Evolutionary conservation across 1,139 yeast genomes (phyloP).

Genomic region (Meyerozyma sp.): DNA sequence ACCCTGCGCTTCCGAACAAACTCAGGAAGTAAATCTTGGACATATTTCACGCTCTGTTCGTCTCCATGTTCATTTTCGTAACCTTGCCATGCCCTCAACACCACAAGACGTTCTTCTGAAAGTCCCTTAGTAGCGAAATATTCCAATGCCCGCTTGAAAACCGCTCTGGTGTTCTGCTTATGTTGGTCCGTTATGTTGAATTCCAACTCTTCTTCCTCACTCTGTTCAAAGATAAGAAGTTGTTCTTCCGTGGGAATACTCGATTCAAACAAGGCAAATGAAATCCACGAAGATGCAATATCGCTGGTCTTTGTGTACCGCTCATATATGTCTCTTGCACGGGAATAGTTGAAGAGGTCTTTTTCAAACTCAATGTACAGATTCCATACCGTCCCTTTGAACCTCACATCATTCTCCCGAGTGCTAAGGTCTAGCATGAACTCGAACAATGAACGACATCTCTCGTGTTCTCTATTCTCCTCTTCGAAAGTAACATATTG

Average conservation of each 20-base stretch:
- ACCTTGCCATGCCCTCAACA: slow-evolving; percentile 59
- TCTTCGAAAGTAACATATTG: not conserved
- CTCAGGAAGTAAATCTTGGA: slow-evolving; percentile 52
- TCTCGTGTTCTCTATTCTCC: not conserved
- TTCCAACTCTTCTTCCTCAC: slow-evolving; percentile 41
- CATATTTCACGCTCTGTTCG: slow-evolving; percentile 24
- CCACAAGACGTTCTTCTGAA: slow-evolving; percentile 42
- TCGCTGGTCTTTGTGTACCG: slow-evolving; percentile 26
- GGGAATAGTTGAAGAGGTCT: slow-evolving; percentile 47
- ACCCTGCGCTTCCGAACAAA: slow-evolving; percentile 44
- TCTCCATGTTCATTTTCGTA: slow-evolving; percentile 68
- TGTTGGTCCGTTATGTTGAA: slow-evolving; percentile 51
- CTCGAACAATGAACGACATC: not conserved
- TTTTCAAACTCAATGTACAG: slow-evolving; percentile 63
- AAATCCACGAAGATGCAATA: slow-evolving; percentile 52
- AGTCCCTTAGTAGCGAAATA: slow-evolving; percentile 32
- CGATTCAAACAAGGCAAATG: slow-evolving; percentile 68
- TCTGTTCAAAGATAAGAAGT: slow-evolving; percentile 30
- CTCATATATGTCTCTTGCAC: slow-evolving; percentile 52
- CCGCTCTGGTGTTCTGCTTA: slow-evolving; percentile 42
- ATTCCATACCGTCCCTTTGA: not conserved
- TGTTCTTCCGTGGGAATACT: slow-evolving; percentile 58
- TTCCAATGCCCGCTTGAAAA: slow-evolving; percentile 53
- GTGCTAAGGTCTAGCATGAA: slow-evolving; percentile 1
- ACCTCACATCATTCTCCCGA: not conserved